phyloP scores from a whole-genome alignment of 352 stramenopile species.

The Pythium catenulatum region DNA sequence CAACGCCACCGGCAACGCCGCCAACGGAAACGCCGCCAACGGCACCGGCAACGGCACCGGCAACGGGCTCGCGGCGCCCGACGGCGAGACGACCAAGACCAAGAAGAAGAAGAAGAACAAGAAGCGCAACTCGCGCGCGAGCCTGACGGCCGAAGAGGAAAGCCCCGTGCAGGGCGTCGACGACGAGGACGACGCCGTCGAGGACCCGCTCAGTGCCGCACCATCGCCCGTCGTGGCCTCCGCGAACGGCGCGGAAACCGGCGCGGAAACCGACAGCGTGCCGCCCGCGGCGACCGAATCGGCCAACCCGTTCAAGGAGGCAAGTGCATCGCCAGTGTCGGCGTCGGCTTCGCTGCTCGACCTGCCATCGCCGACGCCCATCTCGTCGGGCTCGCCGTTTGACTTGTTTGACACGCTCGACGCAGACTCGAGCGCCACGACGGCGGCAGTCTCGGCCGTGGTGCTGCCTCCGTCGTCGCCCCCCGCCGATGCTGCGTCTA shows the following conservation, averaged over 20 bases:
- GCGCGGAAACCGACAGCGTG: neutral
- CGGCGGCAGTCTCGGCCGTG: neutral
- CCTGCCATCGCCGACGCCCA: slow-evolving; percentile 68
- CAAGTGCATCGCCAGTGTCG: slow-evolving; percentile 14
- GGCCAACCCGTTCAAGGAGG: too few relatives aligned
- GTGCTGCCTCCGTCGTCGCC: neutral
- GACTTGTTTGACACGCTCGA: slow-evolving; percentile 38
- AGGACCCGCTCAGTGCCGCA: too few relatives aligned
- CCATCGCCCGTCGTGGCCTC: too few relatives aligned
- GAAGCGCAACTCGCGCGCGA: slow-evolving; percentile 47
- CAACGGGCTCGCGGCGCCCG: neutral
- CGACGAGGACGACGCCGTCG: too few relatives aligned
- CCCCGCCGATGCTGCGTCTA: neutral
- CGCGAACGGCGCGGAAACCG: neutral
- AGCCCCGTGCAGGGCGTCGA: too few relatives aligned
- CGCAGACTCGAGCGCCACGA: neutral
- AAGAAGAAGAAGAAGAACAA: slow-evolving; percentile 62
- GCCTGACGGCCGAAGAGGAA: slow-evolving; percentile 17
- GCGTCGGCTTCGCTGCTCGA: slow-evolving; percentile 57
- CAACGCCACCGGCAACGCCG: neutral
- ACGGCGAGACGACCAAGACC: slow-evolving; percentile 1
- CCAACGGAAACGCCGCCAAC: neutral
- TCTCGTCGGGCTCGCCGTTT: slow-evolving; percentile 12
- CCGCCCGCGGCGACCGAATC: neutral
- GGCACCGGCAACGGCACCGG: neutral